Percentiles rank a stretch among this genome's conserved stretches.
These are phyloP conservation scores for Candida broadrunensis DNA, from an alignment of 805 yeast genomes.

Conservation along the genomic window DNA sequence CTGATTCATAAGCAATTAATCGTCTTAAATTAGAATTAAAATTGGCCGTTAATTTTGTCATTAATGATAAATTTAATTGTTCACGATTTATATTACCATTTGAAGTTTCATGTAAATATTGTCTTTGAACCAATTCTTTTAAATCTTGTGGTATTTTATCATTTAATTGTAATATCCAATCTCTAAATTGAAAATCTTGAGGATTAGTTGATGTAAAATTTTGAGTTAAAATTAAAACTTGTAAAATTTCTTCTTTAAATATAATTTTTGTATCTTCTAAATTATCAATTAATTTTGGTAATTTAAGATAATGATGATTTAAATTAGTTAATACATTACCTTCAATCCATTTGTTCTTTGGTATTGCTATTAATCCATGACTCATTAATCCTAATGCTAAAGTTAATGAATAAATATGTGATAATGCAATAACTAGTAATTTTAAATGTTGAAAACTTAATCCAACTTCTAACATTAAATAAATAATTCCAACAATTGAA, in stretches of 20 bases:
- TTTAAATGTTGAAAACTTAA: slow-evolving; percentile 55
- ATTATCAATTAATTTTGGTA: slow-evolving; percentile 58
- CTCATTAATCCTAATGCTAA: slow-evolving; percentile 83
- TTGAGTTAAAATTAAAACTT: slow-evolving; percentile 50
- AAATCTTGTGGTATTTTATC: slow-evolving; percentile 40
- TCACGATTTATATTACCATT: slow-evolving; percentile 20
- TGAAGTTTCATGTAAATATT: slow-evolving; percentile 18
- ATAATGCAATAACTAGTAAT: slow-evolving; percentile 66
- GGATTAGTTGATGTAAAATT: slow-evolving; percentile 30
- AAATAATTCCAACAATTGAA: slow-evolving; percentile 54
- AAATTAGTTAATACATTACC: slow-evolving; percentile 27
- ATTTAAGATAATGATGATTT: slow-evolving; percentile 44
- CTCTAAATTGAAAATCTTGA: slow-evolving; percentile 44
- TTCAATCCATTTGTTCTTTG: slow-evolving; percentile 45
- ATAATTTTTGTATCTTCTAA: slow-evolving; percentile 61
- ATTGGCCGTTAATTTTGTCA: slow-evolving; percentile 50
- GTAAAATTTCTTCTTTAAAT: slow-evolving; percentile 61
- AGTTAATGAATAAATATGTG: slow-evolving; percentile 73
- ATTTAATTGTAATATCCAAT: slow-evolving; percentile 64
- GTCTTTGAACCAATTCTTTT: slow-evolving; percentile 29
- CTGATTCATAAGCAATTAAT: slow-evolving; percentile 53
- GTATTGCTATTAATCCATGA: slow-evolving; percentile 70
- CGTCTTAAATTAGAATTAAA: slow-evolving; percentile 53
- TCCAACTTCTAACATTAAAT: slow-evolving; percentile 51
- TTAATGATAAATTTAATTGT: slow-evolving; percentile 38